phyloP scores from a whole-genome alignment of 768 basidiomycete genomes.

The Tephrocybe sp. region DNA sequence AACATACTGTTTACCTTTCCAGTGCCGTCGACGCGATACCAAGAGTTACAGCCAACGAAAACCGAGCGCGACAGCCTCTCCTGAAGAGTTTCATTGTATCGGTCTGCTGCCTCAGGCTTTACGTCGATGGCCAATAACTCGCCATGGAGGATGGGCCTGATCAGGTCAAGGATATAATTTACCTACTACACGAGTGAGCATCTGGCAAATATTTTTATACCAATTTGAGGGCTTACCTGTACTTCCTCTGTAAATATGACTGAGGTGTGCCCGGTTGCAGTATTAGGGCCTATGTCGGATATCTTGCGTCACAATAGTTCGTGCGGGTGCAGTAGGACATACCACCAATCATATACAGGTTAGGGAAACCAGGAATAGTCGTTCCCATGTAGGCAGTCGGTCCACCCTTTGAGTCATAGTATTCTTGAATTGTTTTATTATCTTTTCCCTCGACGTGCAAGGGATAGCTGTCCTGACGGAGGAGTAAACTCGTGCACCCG shows the following conservation, averaged over 20 bases:
- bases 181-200: conserved; percentile 29
- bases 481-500: background rate
- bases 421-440: conserved; percentile 36
- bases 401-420: conserved; percentile 37
- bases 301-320: background rate
- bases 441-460: conserved; percentile 29
- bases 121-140: conserved; percentile 17
- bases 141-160: conserved; percentile 21
- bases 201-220: background rate
- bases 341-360: conserved; percentile 43
- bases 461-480: conserved; percentile 32
- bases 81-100: conserved; percentile 22
- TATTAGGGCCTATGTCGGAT: conserved; percentile 39
- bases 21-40: conserved; percentile 35
- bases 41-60: conserved; percentile 35
- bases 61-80: conserved; percentile 21
- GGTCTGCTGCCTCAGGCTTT: conserved; percentile 19
- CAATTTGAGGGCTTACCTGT: conserved; percentile 29
- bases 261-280: conserved; percentile 42
- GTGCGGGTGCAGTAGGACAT: conserved; percentile 1
- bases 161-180: conserved; percentile 33
- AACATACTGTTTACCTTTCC: conserved; percentile 41
- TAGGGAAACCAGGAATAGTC: conserved; percentile 44
- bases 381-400: conserved; percentile 47
- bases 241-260: conserved; percentile 42